These are phyloP conservation scores for Yamadazyma phyllophila DNA, from an alignment of 805 yeast species.

Conservation along the genomic window DNA sequence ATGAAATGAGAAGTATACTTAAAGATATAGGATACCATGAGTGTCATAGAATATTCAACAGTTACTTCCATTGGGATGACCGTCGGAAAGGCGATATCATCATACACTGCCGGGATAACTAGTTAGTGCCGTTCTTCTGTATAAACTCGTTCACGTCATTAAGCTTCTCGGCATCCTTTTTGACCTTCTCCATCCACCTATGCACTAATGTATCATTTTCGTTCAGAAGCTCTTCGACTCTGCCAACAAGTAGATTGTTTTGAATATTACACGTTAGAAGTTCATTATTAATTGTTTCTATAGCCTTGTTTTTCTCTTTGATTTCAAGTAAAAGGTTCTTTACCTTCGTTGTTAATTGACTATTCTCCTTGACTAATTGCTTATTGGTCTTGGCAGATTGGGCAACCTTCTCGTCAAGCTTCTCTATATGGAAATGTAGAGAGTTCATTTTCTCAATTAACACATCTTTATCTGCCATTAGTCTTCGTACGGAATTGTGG, in stretches of 20 bases:
- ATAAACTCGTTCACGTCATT: slow-evolving; percentile 44
- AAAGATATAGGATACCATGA: slow-evolving; percentile 42
- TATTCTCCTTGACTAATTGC: slow-evolving; percentile 17
- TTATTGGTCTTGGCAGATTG: slow-evolving; percentile 13
- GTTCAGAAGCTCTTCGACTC: slow-evolving; percentile 36
- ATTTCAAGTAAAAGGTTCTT: slow-evolving; percentile 26
- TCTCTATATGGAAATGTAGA: slow-evolving; percentile 21
- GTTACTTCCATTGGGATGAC: slow-evolving; percentile 81
- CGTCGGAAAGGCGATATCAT: slow-evolving; percentile 78
- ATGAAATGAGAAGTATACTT: slow-evolving; percentile 39
- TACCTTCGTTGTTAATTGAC: slow-evolving; percentile 19
- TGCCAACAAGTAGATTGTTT: slow-evolving; percentile 41
- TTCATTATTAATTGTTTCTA: slow-evolving; percentile 66
- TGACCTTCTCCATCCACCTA: slow-evolving; percentile 43
- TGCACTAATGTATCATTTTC: slow-evolving; percentile 53
- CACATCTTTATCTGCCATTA: slow-evolving; percentile 5
- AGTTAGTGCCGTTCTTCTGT: neutral
- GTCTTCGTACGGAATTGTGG: neutral
- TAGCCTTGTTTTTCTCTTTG: slow-evolving; percentile 51
- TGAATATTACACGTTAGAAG: slow-evolving; percentile 60
- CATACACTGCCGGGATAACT: slow-evolving; percentile 42
- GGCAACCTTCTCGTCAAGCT: slow-evolving; percentile 16
- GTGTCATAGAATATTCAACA: slow-evolving; percentile 65
- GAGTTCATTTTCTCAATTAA: slow-evolving; percentile 11
- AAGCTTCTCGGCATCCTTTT: slow-evolving; percentile 57